Evolutionary conservation across 2,329 filamentous ascomycete species (phyloP).

Genomic region (Aspergillus hiratsukae): DNA sequence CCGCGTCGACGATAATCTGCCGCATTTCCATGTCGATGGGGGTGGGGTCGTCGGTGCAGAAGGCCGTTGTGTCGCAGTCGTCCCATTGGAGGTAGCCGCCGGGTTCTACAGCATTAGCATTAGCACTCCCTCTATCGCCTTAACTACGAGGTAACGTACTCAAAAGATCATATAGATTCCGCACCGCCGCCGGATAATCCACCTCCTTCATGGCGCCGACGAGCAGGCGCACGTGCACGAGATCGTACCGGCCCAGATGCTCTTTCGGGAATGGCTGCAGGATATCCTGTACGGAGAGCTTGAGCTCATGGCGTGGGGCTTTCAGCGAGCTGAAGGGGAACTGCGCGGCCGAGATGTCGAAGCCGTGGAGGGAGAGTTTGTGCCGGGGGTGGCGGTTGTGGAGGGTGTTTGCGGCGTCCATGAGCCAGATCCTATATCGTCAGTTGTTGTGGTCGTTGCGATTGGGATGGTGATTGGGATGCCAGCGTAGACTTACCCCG

Average conservation of each 20-base stretch:
- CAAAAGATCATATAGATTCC: constrained; percentile 20
- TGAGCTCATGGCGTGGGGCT: constrained; percentile 4
- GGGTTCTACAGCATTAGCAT: constrained; percentile 10
- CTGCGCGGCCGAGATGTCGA: constrained; percentile 29
- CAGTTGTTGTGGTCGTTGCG: too few relatives aligned
- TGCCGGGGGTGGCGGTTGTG: constrained; percentile 1
- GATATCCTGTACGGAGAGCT: constrained; percentile 21
- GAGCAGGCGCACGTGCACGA: constrained; percentile 28
- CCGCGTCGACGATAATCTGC: constrained; percentile 7
- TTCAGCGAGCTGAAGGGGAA: constrained; percentile 13
- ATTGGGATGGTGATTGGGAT: too few relatives aligned
- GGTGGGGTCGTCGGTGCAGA: constrained; percentile 11
- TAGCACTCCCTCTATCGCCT: too few relatives aligned
- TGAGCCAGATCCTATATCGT: constrained; percentile 26
- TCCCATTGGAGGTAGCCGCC: constrained; percentile 27
- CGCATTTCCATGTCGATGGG: constrained; percentile 6
- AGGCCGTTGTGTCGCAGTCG: constrained; percentile 18
- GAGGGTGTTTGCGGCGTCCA: constrained; percentile 7
- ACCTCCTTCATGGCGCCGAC: constrained; percentile 22
- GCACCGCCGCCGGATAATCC: constrained; percentile 17
- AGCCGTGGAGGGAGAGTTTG: constrained; percentile 21
- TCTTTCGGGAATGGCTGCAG: constrained; percentile 23
- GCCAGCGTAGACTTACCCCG: constrained; percentile 16
- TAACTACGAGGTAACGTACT: too few relatives aligned
- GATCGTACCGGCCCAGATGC: constrained; percentile 25